A percentile compares a stretch with the other conserved stretches of the same genome.
Evolutionary conservation across 148 eudicot species (phyloP).

Genomic region (Pharnaceum exiguum): DNA sequence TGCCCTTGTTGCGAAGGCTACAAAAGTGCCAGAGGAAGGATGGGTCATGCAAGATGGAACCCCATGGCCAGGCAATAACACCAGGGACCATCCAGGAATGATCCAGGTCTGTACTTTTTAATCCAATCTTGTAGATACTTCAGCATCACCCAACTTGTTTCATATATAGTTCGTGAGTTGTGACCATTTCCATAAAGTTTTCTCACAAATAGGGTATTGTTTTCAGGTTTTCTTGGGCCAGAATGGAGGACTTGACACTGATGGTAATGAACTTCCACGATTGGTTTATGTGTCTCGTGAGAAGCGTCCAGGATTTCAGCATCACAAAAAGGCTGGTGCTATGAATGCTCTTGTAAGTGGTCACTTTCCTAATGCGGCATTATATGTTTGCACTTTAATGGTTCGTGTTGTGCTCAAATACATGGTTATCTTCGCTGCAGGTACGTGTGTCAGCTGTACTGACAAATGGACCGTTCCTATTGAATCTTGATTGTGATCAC

Average conservation of each 20-base stretch:
- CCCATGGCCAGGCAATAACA: slow-evolving; percentile 49
- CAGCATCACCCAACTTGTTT: not conserved
- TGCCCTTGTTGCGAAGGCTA: slow-evolving; percentile 43
- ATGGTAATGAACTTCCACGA: slow-evolving; percentile 46
- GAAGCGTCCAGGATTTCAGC: slow-evolving; percentile 45
- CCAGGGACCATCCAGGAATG: slow-evolving; percentile 48
- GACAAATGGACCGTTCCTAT: slow-evolving; percentile 36
- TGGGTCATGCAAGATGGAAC: slow-evolving; percentile 50
- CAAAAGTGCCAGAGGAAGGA: slow-evolving; percentile 44
- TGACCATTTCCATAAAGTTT: not conserved
- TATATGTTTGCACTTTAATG: not conserved
- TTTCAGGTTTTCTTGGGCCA: slow-evolving; percentile 40
- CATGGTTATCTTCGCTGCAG: slow-evolving; percentile 11
- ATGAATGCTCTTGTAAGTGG: slow-evolving; percentile 43
- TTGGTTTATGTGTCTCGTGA: slow-evolving; percentile 47
- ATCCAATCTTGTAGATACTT: not conserved
- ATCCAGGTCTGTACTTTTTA: slow-evolving; percentile 28
- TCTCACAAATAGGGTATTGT: slow-evolving; percentile 7
- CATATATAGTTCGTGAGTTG: too few species aligned
- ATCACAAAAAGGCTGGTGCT: slow-evolving; percentile 49
- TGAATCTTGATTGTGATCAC: slow-evolving; percentile 48
- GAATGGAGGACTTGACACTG: slow-evolving; percentile 44
- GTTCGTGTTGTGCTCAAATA: slow-evolving; percentile 1
- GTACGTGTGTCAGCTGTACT: slow-evolving; percentile 43
- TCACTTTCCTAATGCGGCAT: not conserved